Conservation (phyloP, 2,329 filamentous ascomycete species). For the Fusarium miscanthi region DNA sequence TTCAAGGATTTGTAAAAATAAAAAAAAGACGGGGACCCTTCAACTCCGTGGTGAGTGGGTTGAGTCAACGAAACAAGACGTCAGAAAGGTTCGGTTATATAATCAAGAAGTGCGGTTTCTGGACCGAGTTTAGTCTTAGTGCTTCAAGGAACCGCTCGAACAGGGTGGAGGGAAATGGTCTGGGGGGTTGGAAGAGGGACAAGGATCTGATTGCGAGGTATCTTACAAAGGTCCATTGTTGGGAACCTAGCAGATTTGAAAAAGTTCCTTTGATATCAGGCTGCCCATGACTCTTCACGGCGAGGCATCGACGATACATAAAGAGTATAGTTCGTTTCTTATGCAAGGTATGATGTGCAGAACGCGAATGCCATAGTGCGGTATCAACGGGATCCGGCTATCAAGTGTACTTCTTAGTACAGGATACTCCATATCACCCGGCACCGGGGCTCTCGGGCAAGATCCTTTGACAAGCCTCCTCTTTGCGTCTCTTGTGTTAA, state of each 20-base stretch:
- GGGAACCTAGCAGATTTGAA: slow-evolving; percentile 19
- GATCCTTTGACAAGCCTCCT: background rate
- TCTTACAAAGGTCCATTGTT: slow-evolving; percentile 3
- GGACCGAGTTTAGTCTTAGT: slow-evolving; percentile 1
- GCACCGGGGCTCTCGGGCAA: background rate
- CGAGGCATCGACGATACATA: slow-evolving; percentile 22
- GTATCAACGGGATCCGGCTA: slow-evolving; percentile 8
- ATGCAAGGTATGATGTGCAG: slow-evolving; percentile 34
- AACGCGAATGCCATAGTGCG: background rate
- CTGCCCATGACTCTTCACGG: slow-evolving; percentile 33
- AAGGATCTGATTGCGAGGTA: slow-evolving; percentile 8
- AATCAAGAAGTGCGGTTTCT: slow-evolving; percentile 10
- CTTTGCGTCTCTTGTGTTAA: slow-evolving; percentile 1
- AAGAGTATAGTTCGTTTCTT: slow-evolving; percentile 18
- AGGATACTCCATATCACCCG: background rate
- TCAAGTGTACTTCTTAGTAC: slow-evolving; percentile 12
- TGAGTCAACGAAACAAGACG: slow-evolving; percentile 28
- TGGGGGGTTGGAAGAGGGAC: slow-evolving; percentile 10
- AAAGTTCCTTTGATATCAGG: slow-evolving; percentile 26
- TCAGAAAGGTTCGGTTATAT: slow-evolving; percentile 15
- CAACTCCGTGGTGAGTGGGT: slow-evolving; percentile 16
- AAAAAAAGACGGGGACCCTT: slow-evolving; percentile 19
- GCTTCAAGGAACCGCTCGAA: slow-evolving; percentile 19
- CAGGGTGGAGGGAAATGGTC: background rate
- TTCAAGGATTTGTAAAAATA: slow-evolving; percentile 8